Evolutionary conservation across 2,329 filamentous ascomycete genomes (phyloP), one percentile per base, ranked within the genome.

Genomic region (Huntiella decipiens): DNA sequence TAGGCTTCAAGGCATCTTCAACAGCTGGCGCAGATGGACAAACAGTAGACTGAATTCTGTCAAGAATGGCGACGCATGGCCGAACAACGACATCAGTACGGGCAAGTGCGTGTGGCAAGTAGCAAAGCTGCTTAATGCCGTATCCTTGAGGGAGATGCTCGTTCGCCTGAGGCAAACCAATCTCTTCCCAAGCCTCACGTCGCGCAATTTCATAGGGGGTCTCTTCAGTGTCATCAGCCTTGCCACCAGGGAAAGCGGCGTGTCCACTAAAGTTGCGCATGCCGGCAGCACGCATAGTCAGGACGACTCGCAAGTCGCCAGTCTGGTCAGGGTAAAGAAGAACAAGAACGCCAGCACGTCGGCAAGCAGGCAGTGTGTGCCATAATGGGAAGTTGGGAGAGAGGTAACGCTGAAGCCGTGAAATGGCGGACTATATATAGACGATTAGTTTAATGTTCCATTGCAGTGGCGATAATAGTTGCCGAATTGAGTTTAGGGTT

Each of bases 151-250:
- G 83, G 28, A 94, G 70, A 50, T 73, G 73, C 48, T 59, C 55
- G 56, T 86, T 75, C 53, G 77, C 69, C 56, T 79, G 68, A 1
- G 88, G 83, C 2, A 96, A 74, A 1, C 88, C 88, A 52, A 96
- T 94, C 60, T 96, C 88, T 60, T 96, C 88, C 59, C 73, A 82
- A 1, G 88, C 87, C 66, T 96, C 88, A 52, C 88, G 76, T 16
- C 88, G 76, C 6, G 88, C 86, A 44, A 87, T 92, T 56, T 87
- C 73, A 60, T 84, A 78, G 7, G 74, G 69, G n/a, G 71, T 73
- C 55, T 79, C 74, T 22, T 66, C 61, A 3, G 64, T 52, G 2
- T 60, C 64, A 53, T 79, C 75, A 39, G 70, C 78, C 63, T 76
- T 82, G 53, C 84, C 87, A 44, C 85, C 85, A 0, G 86, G 85